Evolutionary conservation across 352 stramenopile genomes (phyloP).

Genomic region (Phytophthora pinifolia): DNA sequence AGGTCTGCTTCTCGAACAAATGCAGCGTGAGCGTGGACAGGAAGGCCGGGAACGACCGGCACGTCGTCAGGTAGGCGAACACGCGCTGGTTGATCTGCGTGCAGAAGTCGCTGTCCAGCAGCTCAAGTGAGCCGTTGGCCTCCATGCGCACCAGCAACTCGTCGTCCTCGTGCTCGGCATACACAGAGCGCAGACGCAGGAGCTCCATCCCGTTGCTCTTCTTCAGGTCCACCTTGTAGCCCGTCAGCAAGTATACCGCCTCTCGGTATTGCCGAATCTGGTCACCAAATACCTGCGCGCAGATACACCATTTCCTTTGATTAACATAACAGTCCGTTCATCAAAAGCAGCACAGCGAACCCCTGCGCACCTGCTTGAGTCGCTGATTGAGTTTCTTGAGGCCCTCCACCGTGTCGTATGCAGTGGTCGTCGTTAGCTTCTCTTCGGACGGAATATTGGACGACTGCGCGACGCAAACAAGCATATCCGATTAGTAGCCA

Average conservation of each 20-base stretch:
- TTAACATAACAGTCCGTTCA: neutral
- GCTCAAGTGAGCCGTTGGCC: constrained; percentile 63
- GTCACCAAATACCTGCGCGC: constrained; percentile 73
- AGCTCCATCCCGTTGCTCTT: constrained; percentile 80
- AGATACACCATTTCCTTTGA: neutral
- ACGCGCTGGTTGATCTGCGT: constrained; percentile 50
- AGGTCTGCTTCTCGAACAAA: constrained; percentile 91
- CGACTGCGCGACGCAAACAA: constrained; percentile 12
- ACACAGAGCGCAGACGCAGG: constrained; percentile 78
- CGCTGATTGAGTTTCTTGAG: constrained; percentile 87
- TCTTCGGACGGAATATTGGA: constrained; percentile 19
- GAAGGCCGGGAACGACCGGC: constrained; percentile 89
- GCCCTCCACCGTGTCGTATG: constrained; percentile 84
- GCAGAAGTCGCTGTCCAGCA: constrained; percentile 85
- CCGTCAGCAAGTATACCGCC: constrained; percentile 87
- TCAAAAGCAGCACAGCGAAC: neutral
- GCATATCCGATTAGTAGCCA: neutral
- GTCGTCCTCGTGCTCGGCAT: constrained; percentile 84
- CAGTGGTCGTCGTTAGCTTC: constrained; percentile 73
- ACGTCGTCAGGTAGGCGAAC: constrained; percentile 48
- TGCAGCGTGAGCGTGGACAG: constrained; percentile 86
- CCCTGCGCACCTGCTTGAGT: constrained; percentile 69
- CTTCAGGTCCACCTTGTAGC: constrained; percentile 88
- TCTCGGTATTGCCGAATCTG: constrained; percentile 90
- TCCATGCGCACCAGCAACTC: constrained; percentile 87